Base-by-base conservation (phyloP, 805 yeast genomes). In the Barnettozyma pratensis region DNA sequence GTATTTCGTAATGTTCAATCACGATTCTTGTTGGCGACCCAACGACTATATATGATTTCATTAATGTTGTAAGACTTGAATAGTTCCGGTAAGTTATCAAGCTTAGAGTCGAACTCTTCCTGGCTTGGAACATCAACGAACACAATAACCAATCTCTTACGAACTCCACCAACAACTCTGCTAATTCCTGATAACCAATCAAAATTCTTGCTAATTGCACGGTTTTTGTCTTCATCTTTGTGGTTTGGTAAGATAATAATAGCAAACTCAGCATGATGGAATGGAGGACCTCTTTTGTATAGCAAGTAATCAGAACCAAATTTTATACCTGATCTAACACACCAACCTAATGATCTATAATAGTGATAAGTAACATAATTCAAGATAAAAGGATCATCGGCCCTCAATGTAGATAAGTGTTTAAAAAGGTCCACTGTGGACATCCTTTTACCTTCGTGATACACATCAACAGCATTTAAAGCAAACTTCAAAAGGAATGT, bases 231-330 rank as follows among this genome's bases (percentile, higher is more conserved):
- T 7, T 62, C 70, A 26, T 65, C 67, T 10, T 57, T 57, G 41
- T 65, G 64, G 40, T 69, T 65, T 1, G 77, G 73, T 29, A 80
- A 50, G 6, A 86, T 69, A 41, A 77, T 60, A 4, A 88, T 69
- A 6, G 92, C 87, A 64, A 80, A 87, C 62, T 90, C 96, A 0
- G 99, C 97, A 63, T 94, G 99, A 44, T 85, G 81, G 63, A 91
- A 89, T 2, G 97, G 97, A 7, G 98, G 99, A 0, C 99, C 99
- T 49, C 92, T 73, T 46, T 84, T 80, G 64, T 94, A 94, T 5
- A 94, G 71, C 7, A 94, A 68, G 65, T 72, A 85, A 58, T 91
- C 95, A n/a, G 87, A 77, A 2, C 97, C 96, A 65, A 94, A 94
- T 65, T 94, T 94, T 48, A 90, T 78, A 0, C 98, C 99, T 0